These are phyloP conservation scores for Candida xyloterini DNA, from an alignment of 805 yeast genomes.

Conservation along the genomic window DNA sequence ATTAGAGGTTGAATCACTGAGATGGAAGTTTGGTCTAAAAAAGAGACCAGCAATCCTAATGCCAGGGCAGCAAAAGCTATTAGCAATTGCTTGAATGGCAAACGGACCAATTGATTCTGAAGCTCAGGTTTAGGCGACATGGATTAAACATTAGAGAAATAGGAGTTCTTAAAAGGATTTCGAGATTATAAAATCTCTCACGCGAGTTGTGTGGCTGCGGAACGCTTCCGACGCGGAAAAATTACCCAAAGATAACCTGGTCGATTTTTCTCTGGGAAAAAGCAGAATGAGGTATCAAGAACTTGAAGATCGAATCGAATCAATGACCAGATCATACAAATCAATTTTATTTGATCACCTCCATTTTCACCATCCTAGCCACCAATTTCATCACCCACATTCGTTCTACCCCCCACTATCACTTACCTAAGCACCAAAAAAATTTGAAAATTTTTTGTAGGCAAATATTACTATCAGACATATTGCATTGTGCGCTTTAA, in stretches of 20 bases:
- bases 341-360: too few relatives aligned
- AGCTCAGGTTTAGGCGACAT: constrained; percentile 3
- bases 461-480: constrained; percentile 6
- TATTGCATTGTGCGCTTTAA: constrained; percentile 14
- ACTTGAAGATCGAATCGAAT: too few relatives aligned
- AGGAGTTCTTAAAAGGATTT: background rate
- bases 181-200: background rate
- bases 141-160: background rate
- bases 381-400: background rate
- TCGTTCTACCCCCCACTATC: background rate
- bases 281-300: background rate
- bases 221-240: constrained; percentile 1
- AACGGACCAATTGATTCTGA: constrained; percentile 40
- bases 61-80: constrained; percentile 38
- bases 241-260: background rate
- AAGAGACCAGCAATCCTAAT: constrained; percentile 39
- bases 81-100: constrained; percentile 38
- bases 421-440: constrained; percentile 6
- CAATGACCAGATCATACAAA: too few relatives aligned
- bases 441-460: constrained; percentile 10
- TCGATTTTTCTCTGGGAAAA: background rate
- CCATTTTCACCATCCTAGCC: too few relatives aligned
- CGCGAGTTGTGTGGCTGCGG: constrained; percentile 2
- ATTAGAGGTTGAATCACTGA: constrained; percentile 49
- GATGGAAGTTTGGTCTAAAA: constrained; percentile 49